A percentile compares a stretch with the other conserved stretches of the same genome.
Conservation (phyloP, 176 grass and related monocot genomes). For the Zizania latifolia region DNA sequence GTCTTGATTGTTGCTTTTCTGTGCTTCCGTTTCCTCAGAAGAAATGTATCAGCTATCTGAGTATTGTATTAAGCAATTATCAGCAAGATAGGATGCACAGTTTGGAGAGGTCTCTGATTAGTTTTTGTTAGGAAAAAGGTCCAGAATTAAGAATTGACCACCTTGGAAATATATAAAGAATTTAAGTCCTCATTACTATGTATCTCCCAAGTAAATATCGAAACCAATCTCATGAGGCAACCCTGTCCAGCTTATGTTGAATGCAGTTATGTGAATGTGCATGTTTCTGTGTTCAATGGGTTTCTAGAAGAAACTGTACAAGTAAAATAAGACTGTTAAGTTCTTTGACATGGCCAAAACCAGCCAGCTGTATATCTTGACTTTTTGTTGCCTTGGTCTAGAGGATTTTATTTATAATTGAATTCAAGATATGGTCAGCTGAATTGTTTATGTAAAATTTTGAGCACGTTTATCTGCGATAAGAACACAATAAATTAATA, state of each 20-base stretch:
- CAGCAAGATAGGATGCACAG: background rate
- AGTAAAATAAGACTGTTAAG: background rate
- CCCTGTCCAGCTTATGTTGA: background rate
- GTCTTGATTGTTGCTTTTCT: background rate
- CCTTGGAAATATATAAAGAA: background rate
- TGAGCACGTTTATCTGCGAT: background rate
- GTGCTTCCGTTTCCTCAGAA: background rate
- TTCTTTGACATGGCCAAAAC: background rate
- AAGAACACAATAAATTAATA: background rate
- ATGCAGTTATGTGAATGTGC: background rate
- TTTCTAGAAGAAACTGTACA: too few relatives aligned
- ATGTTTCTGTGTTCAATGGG: too few relatives aligned
- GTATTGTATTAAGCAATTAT: background rate
- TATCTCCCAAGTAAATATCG: background rate
- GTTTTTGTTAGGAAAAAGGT: background rate
- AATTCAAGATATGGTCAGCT: slow-evolving; percentile 11
- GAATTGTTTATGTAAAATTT: too few relatives aligned
- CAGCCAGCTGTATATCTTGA: background rate
- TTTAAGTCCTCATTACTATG: background rate
- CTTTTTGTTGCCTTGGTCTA: background rate
- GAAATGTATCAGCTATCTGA: background rate
- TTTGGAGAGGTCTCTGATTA: background rate
- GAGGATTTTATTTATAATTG: background rate
- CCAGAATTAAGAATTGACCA: background rate
- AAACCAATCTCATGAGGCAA: background rate